Conservation (phyloP, 2,329 filamentous ascomycete genomes). For the Neofusicoccum ribis region DNA sequence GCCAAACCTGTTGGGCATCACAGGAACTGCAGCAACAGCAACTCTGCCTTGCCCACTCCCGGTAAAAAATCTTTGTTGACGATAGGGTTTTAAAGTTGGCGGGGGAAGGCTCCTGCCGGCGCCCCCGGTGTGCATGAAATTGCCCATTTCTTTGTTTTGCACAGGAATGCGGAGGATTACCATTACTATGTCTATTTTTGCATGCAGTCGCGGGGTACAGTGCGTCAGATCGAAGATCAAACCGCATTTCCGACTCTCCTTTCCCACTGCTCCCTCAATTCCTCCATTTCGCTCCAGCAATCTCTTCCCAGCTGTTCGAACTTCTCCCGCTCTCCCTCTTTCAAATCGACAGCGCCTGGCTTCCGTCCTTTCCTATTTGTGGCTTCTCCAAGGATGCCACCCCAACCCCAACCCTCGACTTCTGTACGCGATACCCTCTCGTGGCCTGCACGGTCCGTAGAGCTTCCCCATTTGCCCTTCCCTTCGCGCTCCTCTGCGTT, state of each 20-base stretch:
- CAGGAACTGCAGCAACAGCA: not conserved
- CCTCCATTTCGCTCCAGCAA: conserved; percentile 73
- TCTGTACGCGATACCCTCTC: conserved; percentile 73
- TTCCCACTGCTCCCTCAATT: conserved; percentile 67
- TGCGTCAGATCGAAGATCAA: conserved; percentile 8
- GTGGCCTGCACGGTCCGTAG: conserved; percentile 59
- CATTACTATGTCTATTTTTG: not conserved
- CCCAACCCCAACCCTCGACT: conserved; percentile 79
- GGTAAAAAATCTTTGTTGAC: not conserved
- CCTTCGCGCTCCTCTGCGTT: conserved; percentile 51
- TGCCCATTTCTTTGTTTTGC: not conserved
- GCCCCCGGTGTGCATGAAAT: not conserved
- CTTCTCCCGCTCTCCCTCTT: conserved; percentile 57
- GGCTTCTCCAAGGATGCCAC: conserved; percentile 56
- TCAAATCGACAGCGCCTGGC: conserved; percentile 59
- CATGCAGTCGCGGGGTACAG: not conserved
- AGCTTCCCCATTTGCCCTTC: conserved; percentile 81
- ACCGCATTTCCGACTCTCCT: conserved; percentile 27
- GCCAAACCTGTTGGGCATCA: not conserved
- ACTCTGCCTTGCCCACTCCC: not conserved
- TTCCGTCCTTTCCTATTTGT: conserved; percentile 55
- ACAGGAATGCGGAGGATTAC: conserved; percentile 2
- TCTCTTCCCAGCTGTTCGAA: conserved; percentile 63
- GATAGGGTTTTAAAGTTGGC: not conserved
- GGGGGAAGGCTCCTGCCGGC: not conserved